Evolutionary conservation across 2,329 filamentous ascomycete species (phyloP), one percentile per base, ranked within the genome.

Genomic region (Botrytis squamosa): DNA sequence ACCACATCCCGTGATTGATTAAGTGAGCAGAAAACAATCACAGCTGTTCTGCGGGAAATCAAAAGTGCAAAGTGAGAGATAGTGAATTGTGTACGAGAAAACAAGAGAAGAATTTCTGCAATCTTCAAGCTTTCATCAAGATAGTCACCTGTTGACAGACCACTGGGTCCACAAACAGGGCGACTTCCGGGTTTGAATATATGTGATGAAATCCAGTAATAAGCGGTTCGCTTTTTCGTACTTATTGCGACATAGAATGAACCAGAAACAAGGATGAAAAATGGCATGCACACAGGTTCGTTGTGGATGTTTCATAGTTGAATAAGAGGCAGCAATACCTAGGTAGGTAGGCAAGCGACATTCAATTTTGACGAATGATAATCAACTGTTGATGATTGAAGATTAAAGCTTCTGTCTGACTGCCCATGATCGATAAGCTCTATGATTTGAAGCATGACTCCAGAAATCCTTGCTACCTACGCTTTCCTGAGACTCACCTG

Each of bases 401-500:
- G 25, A 3, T n/a, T 55, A 5, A 16, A 5, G 5, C 49, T n/a
- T 12, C 2, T 5, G 12, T 7, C 12, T 55, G 4, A 1, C 29
- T 36, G 33, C 1, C 2, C 10, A 25, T 22, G 9, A 20, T 22
- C 2, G 4, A 3, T 0, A n/a, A n/a, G 12, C 16, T 38, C 9
- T n/a, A 38, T n/a, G 36, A 20, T 25, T 62, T 40, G 36, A 40
- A 62, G 59, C 12, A 40, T n/a, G n/a, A 44, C 14, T 12, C 6
- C 12, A 33, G 5, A 29, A 44, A 25, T 18, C 1, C 3, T 44
- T 44, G 44, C 29, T 36, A 22, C 5, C 2, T 33, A 10, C 9
- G 1, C 6, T 33, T 10, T 33, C 3, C 5, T 3, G 1, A 12
- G 1, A 3, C 22, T 36, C 3, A 3, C 18, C 0, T 14, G 38